These are phyloP conservation scores for Hemerocallis citrina DNA, from an alignment of 106 monocot genomes.

Conservation along the genomic window DNA sequence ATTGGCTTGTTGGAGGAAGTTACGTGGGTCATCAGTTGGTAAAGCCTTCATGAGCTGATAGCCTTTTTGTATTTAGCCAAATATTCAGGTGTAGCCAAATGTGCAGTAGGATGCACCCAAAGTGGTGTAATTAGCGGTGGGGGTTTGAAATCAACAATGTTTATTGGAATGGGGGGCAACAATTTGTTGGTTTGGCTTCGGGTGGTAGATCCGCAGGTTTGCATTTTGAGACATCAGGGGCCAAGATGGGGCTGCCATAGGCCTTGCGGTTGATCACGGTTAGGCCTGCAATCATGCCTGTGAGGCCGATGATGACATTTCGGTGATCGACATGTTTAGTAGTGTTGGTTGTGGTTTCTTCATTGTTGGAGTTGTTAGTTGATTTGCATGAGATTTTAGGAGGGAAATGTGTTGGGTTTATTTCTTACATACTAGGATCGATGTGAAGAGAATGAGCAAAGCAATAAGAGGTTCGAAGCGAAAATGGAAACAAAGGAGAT, in stretches of 20 bases:
- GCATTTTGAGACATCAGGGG: slow-evolving; percentile 5
- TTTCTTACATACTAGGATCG: no score
- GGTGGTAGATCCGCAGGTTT: not conserved
- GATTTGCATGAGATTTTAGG: no score
- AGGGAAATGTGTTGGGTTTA: no score
- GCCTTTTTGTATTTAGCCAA: not conserved
- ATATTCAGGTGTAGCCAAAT: not conserved
- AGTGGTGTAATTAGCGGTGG: not conserved
- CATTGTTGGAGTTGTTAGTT: no score
- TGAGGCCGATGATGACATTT: not conserved
- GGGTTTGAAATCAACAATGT: not conserved
- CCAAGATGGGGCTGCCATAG: not conserved
- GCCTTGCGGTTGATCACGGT: not conserved
- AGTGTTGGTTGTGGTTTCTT: no score
- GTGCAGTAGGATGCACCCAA: not conserved
- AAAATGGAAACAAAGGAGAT: no score
- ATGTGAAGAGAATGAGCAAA: no score
- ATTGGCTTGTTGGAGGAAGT: slow-evolving; percentile 25
- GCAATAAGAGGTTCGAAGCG: no score
- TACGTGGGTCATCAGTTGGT: slow-evolving; percentile 19
- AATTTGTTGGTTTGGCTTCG: not conserved
- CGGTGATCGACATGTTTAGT: no score
- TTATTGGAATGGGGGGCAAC: not conserved
- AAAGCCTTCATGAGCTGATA: slow-evolving; percentile 9
- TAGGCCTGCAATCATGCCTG: not conserved